These are phyloP conservation scores for Mucor velutinosus DNA, from an alignment of 371 early-diverging fungal genomes.

Conservation along the genomic window DNA sequence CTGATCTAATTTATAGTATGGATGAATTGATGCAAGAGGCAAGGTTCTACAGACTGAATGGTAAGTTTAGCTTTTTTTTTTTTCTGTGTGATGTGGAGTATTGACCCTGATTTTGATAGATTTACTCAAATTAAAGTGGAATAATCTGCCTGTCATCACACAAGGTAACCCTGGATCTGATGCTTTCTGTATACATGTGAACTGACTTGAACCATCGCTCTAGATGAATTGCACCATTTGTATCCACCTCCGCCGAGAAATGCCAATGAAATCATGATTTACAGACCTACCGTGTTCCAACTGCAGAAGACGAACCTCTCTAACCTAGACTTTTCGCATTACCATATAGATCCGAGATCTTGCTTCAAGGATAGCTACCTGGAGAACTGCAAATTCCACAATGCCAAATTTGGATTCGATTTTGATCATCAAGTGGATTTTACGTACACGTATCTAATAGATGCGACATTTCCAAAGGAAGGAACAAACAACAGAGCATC, in stretches of 20 bases:
- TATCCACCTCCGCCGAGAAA: slow-evolving; percentile 24
- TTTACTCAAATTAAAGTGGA: slow-evolving; percentile 34
- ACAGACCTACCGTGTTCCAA: slow-evolving; percentile 18
- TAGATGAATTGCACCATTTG: slow-evolving; percentile 26
- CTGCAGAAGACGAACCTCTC: slow-evolving; percentile 28
- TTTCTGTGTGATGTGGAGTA: neutral
- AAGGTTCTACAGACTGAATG: slow-evolving; percentile 33
- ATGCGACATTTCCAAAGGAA: slow-evolving; percentile 29
- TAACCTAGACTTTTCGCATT: slow-evolving; percentile 35
- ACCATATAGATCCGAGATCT: slow-evolving; percentile 42
- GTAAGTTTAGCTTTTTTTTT: slow-evolving; percentile 1
- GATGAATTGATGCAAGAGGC: slow-evolving; percentile 52
- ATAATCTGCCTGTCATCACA: slow-evolving; percentile 26
- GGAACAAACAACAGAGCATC: slow-evolving; percentile 25
- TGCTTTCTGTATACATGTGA: no score
- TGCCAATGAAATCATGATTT: neutral
- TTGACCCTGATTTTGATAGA: slow-evolving; percentile 11
- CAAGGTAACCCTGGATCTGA: slow-evolving; percentile 27
- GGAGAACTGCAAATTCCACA: slow-evolving; percentile 29
- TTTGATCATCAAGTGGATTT: slow-evolving; percentile 36
- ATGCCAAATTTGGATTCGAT: slow-evolving; percentile 39
- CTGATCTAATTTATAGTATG: slow-evolving; percentile 24
- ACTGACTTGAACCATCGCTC: neutral
- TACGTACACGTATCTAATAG: slow-evolving; percentile 23
- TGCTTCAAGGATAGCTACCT: slow-evolving; percentile 36